phyloP scores from a whole-genome alignment of 345 rosid genomes.

The Cardamine occulta region DNA sequence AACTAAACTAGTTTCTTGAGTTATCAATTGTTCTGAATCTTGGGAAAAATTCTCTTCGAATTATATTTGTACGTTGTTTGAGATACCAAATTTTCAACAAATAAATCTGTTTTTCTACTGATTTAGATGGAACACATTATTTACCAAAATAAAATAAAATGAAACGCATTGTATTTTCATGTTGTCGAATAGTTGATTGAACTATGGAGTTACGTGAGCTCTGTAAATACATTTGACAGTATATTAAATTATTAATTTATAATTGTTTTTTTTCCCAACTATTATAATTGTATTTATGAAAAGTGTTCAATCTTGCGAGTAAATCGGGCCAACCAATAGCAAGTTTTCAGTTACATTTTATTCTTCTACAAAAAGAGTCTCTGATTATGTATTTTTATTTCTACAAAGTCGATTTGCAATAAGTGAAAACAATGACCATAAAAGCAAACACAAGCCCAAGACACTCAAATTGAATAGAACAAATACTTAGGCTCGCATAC shows the following conservation, averaged over 20 bases:
- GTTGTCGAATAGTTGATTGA: background rate
- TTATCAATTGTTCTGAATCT: slow-evolving; percentile 21
- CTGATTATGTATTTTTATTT: background rate
- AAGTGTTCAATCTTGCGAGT: background rate
- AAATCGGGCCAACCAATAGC: too few species aligned
- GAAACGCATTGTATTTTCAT: background rate
- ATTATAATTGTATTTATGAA: background rate
- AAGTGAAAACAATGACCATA: background rate
- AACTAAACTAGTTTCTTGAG: slow-evolving; percentile 23
- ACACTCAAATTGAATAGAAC: slow-evolving; percentile 16
- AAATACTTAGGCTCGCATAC: slow-evolving; percentile 17
- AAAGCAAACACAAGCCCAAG: background rate
- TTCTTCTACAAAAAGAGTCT: background rate
- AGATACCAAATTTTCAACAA: slow-evolving; percentile 5
- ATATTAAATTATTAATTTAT: too few species aligned
- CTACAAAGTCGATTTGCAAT: slow-evolving; percentile 5
- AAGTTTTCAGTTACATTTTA: background rate
- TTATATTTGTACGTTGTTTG: slow-evolving; percentile 9
- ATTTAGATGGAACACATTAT: background rate
- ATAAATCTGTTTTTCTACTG: background rate
- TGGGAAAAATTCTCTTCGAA: background rate
- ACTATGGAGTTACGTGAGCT: background rate
- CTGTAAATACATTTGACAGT: background rate
- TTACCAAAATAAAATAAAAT: background rate
- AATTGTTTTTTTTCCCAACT: too few species aligned